Evolutionary conservation across 495 filamentous ascomycete species (phyloP).

Genomic region (Tuber aestivum): DNA sequence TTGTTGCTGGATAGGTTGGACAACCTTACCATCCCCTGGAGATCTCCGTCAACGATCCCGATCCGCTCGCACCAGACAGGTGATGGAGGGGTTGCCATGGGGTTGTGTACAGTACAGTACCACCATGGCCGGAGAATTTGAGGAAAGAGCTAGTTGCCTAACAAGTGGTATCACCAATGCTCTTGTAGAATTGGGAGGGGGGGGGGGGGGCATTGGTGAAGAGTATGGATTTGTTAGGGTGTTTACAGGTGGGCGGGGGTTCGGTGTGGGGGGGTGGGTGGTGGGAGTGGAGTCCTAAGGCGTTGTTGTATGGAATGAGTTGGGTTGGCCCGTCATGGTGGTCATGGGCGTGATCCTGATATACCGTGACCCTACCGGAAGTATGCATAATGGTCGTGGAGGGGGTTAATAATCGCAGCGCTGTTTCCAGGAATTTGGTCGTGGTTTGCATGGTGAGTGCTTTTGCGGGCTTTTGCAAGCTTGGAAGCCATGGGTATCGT

Average conservation of each 20-base stretch:
- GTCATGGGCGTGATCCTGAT: no score
- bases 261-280: no score
- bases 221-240: neutral
- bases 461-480: neutral
- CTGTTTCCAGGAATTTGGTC: neutral
- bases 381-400: neutral
- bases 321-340: no score
- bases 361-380: neutral
- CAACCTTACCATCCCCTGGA: no score
- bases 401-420: neutral
- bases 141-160: neutral
- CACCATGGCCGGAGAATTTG: no score
- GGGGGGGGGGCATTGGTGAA: neutral
- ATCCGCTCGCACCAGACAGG: no score
- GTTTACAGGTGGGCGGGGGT: no score
- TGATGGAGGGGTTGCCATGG: no score
- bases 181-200: neutral
- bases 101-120: no score
- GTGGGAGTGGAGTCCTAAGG: no score
- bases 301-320: neutral
- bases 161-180: neutral
- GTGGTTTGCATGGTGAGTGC: neutral
- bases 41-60: no score
- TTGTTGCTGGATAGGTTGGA: no score
- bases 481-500: neutral